Percentiles rank a stretch among this genome's conserved stretches.
phyloP scores from a whole-genome alignment of 306 rosid species.

The Medicago lupulina region DNA sequence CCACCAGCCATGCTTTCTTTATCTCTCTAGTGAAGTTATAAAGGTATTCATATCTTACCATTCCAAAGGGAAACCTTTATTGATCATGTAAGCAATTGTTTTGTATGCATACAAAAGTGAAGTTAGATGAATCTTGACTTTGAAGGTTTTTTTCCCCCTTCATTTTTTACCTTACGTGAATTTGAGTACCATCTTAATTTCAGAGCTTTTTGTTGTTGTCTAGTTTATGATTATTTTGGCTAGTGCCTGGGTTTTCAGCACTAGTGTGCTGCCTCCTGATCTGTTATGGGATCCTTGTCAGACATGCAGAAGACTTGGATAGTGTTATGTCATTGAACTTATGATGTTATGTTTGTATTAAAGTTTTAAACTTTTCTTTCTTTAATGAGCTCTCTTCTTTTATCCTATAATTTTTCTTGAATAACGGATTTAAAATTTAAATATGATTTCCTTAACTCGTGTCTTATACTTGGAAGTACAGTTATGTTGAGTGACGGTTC shows the following conservation, averaged over 20 bases:
- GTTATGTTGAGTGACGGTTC: neutral
- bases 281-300: slow-evolving; percentile 12
- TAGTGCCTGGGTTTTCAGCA: neutral
- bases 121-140: slow-evolving; percentile 14
- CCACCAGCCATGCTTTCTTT: slow-evolving; percentile 97
- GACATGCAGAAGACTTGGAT: neutral
- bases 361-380: neutral
- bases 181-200: slow-evolving; percentile 2
- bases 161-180: neutral
- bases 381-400: neutral
- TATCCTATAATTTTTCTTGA: neutral
- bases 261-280: slow-evolving; percentile 7
- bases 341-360: neutral
- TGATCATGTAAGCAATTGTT: slow-evolving; percentile 10
- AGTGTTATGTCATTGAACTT: slow-evolving; percentile 8
- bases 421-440: neutral
- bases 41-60: slow-evolving; percentile 60
- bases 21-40: slow-evolving; percentile 98
- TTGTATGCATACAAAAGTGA: slow-evolving; percentile 27
- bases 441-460: neutral
- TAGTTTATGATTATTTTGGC: neutral
- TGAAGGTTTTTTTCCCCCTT: neutral
- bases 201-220: slow-evolving; percentile 1
- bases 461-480: neutral
- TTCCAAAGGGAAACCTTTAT: slow-evolving; percentile 14